phyloP scores from a whole-genome alignment of 352 stramenopile species.

The Globisporangium paddicum region DNA sequence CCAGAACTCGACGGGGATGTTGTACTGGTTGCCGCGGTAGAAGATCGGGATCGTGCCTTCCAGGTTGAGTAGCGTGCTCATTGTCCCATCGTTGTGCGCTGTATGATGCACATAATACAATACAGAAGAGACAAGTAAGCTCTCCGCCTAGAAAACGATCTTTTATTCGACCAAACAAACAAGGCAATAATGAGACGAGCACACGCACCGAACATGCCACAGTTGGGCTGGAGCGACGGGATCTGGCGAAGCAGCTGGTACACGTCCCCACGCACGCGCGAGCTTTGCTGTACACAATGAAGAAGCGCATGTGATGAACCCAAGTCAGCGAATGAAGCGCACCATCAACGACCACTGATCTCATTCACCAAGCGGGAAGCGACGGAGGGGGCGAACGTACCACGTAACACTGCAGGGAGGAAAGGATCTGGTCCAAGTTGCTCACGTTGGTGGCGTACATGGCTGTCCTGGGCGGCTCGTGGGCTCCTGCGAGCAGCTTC shows the following conservation, averaged over 20 bases:
- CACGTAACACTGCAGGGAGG: conserved; percentile 78
- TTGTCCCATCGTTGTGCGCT: conserved; percentile 86
- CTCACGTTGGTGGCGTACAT: conserved; percentile 87
- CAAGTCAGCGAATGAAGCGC: conserved; percentile 1
- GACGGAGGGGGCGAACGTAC: conserved; percentile 24
- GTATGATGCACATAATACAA: not conserved
- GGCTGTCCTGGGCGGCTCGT: not conserved
- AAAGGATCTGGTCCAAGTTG: conserved; percentile 86
- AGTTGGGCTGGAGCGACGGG: conserved; percentile 80
- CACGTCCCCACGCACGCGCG: conserved; percentile 74
- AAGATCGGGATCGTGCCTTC: conserved; percentile 91
- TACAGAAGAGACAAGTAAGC: not conserved
- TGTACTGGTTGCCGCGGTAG: conserved; percentile 88
- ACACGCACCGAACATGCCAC: conserved; percentile 69
- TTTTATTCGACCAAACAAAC: not conserved
- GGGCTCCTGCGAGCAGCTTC: not conserved
- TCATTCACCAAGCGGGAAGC: not conserved
- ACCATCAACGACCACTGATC: not conserved
- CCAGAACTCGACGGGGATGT: conserved; percentile 90
- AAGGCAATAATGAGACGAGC: not conserved
- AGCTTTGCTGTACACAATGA: conserved; percentile 54
- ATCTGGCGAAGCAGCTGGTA: conserved; percentile 86
- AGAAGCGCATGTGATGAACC: not conserved
- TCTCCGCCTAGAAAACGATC: not conserved
- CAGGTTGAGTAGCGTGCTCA: conserved; percentile 78